Conservation (phyloP, 768 basidiomycete genomes). For the Xerocomellus dryophilus region DNA sequence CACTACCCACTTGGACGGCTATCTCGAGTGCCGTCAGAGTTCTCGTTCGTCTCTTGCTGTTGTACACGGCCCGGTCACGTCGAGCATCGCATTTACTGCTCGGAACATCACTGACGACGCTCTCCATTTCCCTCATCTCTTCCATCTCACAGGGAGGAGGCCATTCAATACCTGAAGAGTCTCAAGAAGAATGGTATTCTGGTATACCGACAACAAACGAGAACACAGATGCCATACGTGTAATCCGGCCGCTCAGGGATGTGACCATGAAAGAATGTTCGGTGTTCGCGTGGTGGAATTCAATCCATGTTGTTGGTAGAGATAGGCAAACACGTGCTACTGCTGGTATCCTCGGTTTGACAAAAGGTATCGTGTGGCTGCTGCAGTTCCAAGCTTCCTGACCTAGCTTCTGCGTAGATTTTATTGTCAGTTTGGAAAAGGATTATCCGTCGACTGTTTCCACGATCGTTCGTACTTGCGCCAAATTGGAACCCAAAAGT, state of each 20-base stretch:
- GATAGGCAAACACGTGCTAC: slow-evolving; percentile 44
- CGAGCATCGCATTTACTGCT: slow-evolving; percentile 73
- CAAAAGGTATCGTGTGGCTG: slow-evolving; percentile 50
- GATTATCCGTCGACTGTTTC: slow-evolving; percentile 88
- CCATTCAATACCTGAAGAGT: slow-evolving; percentile 63
- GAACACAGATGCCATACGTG: slow-evolving; percentile 34
- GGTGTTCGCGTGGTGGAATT: slow-evolving; percentile 73
- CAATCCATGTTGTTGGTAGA: slow-evolving; percentile 50
- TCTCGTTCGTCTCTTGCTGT: slow-evolving; percentile 63
- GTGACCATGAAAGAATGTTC: slow-evolving; percentile 77
- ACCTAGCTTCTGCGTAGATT: slow-evolving; percentile 45
- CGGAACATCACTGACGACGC: slow-evolving; percentile 74
- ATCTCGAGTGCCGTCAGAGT: slow-evolving; percentile 54
- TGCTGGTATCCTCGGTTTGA: slow-evolving; percentile 62
- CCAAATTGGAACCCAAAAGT: slow-evolving; percentile 69
- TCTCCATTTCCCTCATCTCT: slow-evolving; percentile 72
- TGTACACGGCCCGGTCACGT: slow-evolving; percentile 58
- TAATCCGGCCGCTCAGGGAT: slow-evolving; percentile 70
- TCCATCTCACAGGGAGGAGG: slow-evolving; percentile 76
- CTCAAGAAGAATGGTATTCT: slow-evolving; percentile 67
- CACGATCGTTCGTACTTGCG: slow-evolving; percentile 76
- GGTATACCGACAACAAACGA: slow-evolving; percentile 5
- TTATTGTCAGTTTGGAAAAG: slow-evolving; percentile 74
- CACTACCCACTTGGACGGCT: slow-evolving; percentile 75
- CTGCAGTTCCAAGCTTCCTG: background rate